phyloP scores from a whole-genome alignment of 768 basidiomycete species.

The Leccinum boreale region DNA sequence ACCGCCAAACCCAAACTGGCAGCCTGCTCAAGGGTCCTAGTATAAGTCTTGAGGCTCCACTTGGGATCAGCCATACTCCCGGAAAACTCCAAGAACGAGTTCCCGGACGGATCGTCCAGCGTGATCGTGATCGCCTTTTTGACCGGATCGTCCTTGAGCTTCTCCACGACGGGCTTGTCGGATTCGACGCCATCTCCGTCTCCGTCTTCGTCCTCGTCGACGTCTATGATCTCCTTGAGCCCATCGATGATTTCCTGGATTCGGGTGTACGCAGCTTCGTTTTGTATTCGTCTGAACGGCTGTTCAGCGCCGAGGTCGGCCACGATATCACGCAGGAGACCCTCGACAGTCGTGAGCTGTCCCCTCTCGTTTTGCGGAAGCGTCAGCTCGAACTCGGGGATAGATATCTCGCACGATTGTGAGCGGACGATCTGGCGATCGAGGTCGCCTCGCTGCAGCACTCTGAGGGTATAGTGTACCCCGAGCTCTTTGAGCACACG shows the following conservation, averaged over 20 bases:
- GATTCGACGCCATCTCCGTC: slow-evolving; percentile 31
- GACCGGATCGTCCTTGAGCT: slow-evolving; percentile 43
- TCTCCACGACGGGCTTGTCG: slow-evolving; percentile 28
- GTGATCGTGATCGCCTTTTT: slow-evolving; percentile 76
- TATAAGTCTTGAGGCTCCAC: slow-evolving; percentile 86
- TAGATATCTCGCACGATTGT: slow-evolving; percentile 69
- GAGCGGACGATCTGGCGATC: slow-evolving; percentile 94
- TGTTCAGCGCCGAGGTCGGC: slow-evolving; percentile 81
- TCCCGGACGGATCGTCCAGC: slow-evolving; percentile 91
- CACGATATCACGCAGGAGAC: slow-evolving; percentile 79
- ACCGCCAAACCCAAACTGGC: slow-evolving; percentile 69
- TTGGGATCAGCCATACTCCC: slow-evolving; percentile 88
- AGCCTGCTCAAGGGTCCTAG: slow-evolving; percentile 78
- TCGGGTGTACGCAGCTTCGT: slow-evolving; percentile 65
- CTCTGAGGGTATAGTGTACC: slow-evolving; percentile 72
- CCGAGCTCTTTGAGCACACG: slow-evolving; percentile 63
- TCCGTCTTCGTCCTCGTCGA: slow-evolving; percentile 47
- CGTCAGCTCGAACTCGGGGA: slow-evolving; percentile 88
- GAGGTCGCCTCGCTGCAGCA: slow-evolving; percentile 72
- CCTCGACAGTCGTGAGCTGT: slow-evolving; percentile 96
- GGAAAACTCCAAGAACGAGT: slow-evolving; percentile 92
- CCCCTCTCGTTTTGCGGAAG: slow-evolving; percentile 81
- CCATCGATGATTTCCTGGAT: slow-evolving; percentile 74
- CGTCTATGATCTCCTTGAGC: slow-evolving; percentile 60
- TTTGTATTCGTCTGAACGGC: slow-evolving; percentile 76